Base-by-base conservation (phyloP, 345 rosid species). In the Euphorbia pulcherrima region DNA sequence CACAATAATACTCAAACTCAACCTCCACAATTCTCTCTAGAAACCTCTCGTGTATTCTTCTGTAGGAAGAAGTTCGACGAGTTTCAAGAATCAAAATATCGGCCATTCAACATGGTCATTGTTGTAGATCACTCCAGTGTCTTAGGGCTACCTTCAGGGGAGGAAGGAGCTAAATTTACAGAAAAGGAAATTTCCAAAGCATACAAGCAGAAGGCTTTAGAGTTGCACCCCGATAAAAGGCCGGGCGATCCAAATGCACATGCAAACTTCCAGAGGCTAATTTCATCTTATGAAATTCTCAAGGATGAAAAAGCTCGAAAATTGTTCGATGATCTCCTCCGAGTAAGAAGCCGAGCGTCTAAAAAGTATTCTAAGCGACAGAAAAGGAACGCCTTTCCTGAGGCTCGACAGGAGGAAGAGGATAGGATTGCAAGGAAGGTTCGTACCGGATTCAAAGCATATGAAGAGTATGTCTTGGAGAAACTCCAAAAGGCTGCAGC, bases 181-280 rank as follows among this genome's bases (percentile, higher is more conserved):
- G 88, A 86, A 70, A 86, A 86, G 61, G 94, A 93, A 65, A 93
- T 93, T 73, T 61, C 86, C 1, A 90, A 87, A 80, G 97, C 87
- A 0, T 92, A 90, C 80, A 86, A 81, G 70, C 60, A 74, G 29
- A 92, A 86, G 75, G 97, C 97, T 35, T 78, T 91, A 60, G 87
- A 80, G 44, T 78, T 90, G 83, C 98, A 93, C 62, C 98, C 98
- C 0, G 98, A 93, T 59, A 93, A 93, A 80, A 76, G 96, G 18
- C 96, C 70, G 0, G 92, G 90, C 60, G 98, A 93, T 60, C 94
- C 96, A 0, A 65, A 87, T n/a, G 98, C 98, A 5, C 92, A 82
- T 2, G 89, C 60, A 0, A 89, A 87, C 55, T 93, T 90, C 67
- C 97, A 87, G 67, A 86, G 70, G 89, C 50, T 44, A 12, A 44